Evolutionary conservation across 108 stramenopile species (phyloP), one percentile per base, ranked within the genome.

Genomic region (Hondaea fermentalgiana): DNA sequence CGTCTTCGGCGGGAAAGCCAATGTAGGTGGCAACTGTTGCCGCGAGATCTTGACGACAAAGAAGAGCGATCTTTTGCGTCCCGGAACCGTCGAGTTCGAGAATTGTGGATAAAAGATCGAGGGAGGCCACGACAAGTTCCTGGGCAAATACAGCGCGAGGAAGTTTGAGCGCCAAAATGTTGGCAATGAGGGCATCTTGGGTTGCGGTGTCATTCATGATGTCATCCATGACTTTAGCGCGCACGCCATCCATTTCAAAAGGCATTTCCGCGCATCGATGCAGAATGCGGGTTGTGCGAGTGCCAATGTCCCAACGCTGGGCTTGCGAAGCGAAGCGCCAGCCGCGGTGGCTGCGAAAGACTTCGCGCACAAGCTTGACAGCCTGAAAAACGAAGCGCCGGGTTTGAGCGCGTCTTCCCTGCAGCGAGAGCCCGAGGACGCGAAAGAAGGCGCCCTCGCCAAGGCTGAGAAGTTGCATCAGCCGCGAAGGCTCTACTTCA

Each of bases 191-290:
- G 51, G 76, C 76, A 35, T 83, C 76, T 35, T 83, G 76, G 6
- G 76, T 83, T 12, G 76, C 45, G 51, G 76, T 53, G 51, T 83
- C 76, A 28, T 83, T 83, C 76, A 83, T 53, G 51, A 83, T 14
- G 76, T 83, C 76, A 4, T 83, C 76, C 49, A 83, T 83, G n/a
- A 83, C 76, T 35, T 83, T 83, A 1, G 76, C 45, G n/a, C 76
- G 76, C 49, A 83, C 76, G 28, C 51, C 76, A 23, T 53, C 76
- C 16, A 83, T 43, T 45, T 47, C 51, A 83, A 53, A 53, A 12
- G 76, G 51, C 76, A 53, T 53, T 23, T 47, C 45, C 23, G 49
- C 51, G 51, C 76, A 83, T 21, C 76, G 49, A 45, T 53, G 76
- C n/a, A 83, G 45, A 35, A 83, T 83, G 28, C 23, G 45, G 10